Conservation (phyloP, 768 basidiomycete genomes). For the Mycena alexandri region DNA sequence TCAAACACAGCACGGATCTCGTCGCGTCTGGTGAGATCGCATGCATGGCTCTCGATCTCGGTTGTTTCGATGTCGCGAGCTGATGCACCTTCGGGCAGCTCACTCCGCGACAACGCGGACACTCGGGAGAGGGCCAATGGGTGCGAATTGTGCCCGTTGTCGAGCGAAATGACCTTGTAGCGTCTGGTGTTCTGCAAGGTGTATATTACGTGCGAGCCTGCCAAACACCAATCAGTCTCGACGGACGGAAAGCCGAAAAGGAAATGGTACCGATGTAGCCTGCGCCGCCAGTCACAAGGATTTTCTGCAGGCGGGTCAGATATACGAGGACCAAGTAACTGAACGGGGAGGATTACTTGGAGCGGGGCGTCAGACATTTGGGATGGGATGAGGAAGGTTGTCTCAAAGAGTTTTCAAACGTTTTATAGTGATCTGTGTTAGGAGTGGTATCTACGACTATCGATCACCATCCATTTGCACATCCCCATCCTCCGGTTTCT, state of each 20-base stretch:
- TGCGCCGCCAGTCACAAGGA: slow-evolving; percentile 35
- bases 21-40: slow-evolving; percentile 81
- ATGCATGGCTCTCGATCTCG: slow-evolving; percentile 75
- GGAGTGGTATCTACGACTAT: slow-evolving; percentile 31
- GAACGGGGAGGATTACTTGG: slow-evolving; percentile 5
- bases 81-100: slow-evolving; percentile 75
- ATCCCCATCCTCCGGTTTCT: slow-evolving; percentile 52
- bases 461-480: slow-evolving; percentile 62
- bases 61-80: slow-evolving; percentile 78
- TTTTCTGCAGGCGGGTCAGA: slow-evolving; percentile 29
- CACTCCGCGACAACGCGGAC: slow-evolving; percentile 81
- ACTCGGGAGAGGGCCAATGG: slow-evolving; percentile 81
- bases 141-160: slow-evolving; percentile 95
- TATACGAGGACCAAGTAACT: background rate
- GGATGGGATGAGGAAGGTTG: background rate
- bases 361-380: slow-evolving; percentile 40
- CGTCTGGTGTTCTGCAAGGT: slow-evolving; percentile 86
- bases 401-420: background rate
- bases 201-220: slow-evolving; percentile 95
- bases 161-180: slow-evolving; percentile 94
- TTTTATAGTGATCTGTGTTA: too few species aligned
- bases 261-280: slow-evolving; percentile 38
- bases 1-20: slow-evolving; percentile 86
- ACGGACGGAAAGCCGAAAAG: slow-evolving; percentile 14
- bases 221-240: slow-evolving; percentile 16